These are phyloP conservation scores for Pseudotulostoma volvatum DNA, from an alignment of 495 filamentous ascomycete species.

Conservation along the genomic window DNA sequence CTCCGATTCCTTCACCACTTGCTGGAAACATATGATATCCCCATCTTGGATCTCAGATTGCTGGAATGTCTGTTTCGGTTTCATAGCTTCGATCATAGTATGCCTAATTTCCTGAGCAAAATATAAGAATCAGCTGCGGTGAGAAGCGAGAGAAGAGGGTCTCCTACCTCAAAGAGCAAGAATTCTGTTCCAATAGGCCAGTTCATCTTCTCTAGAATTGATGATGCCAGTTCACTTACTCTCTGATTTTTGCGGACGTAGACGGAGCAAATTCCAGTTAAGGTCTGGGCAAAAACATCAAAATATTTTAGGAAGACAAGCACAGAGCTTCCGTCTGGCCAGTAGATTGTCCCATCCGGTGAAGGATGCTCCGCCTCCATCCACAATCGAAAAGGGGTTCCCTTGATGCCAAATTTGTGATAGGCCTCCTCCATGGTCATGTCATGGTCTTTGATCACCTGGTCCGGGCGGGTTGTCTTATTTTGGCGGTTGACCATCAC, in stretches of 20 bases:
- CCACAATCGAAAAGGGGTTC: slow-evolving; percentile 67
- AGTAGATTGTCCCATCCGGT: slow-evolving; percentile 48
- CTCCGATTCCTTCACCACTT: slow-evolving; percentile 44
- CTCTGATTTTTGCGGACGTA: slow-evolving; percentile 79
- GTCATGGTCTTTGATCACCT: slow-evolving; percentile 57
- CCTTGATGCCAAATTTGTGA: slow-evolving; percentile 49
- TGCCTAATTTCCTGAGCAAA: slow-evolving; percentile 76
- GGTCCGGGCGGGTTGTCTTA: slow-evolving; percentile 83
- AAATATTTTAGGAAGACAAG: slow-evolving; percentile 89
- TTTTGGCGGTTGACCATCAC: slow-evolving; percentile 98
- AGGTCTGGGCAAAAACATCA: slow-evolving; percentile 54
- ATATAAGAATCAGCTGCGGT: slow-evolving; percentile 5
- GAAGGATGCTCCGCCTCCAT: slow-evolving; percentile 55
- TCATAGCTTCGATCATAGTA: slow-evolving; percentile 89
- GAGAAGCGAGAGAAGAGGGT: not conserved
- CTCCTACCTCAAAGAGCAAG: slow-evolving; percentile 54
- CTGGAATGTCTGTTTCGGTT: slow-evolving; percentile 71
- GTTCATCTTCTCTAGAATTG: slow-evolving; percentile 68
- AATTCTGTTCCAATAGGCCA: slow-evolving; percentile 56
- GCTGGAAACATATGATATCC: slow-evolving; percentile 92
- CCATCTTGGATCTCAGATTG: slow-evolving; percentile 92
- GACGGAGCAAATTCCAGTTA: slow-evolving; percentile 61
- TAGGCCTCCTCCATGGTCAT: slow-evolving; percentile 73
- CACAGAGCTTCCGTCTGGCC: slow-evolving; percentile 51
- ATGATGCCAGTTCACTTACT: slow-evolving; percentile 66